Conservation (phyloP, 2,329 filamentous ascomycete genomes). For the Epichloe sibirici region DNA sequence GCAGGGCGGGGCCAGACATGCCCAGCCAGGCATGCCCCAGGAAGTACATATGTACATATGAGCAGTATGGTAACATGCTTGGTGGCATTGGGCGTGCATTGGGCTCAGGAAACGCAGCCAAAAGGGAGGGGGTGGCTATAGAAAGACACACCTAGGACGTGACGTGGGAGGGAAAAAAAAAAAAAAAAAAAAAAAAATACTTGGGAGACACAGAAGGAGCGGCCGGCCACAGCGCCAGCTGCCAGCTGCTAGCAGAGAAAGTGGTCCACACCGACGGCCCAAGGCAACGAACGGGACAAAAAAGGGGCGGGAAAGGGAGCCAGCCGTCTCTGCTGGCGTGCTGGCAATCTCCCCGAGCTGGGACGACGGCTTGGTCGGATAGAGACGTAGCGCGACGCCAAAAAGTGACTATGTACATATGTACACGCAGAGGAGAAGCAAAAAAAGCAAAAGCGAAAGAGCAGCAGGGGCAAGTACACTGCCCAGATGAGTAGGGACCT, state of each 20-base stretch:
- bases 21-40: not conserved
- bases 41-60: not conserved
- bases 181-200: not conserved
- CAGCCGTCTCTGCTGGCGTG: not conserved
- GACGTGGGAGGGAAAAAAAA: not conserved
- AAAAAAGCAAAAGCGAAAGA: too few species aligned
- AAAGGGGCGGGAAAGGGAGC: constrained; percentile 1
- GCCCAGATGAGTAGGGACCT: too few species aligned
- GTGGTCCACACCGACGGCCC: constrained; percentile 1
- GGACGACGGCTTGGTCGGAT: not conserved
- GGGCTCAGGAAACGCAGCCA: not conserved
- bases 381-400: not conserved
- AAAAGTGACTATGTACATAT: not conserved
- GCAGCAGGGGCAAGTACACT: too few species aligned
- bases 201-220: not conserved
- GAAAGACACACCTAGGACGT: not conserved
- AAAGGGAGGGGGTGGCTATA: not conserved
- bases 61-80: not conserved
- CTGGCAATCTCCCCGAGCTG: constrained; percentile 1
- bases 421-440: too few species aligned
- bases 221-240: not conserved
- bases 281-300: constrained; percentile 4
- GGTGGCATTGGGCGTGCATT: not conserved
- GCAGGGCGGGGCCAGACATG: constrained; percentile 4
- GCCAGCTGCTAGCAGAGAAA: not conserved